Percentiles rank a stretch among this genome's conserved stretches.
Conservation (phyloP, 2,329 filamentous ascomycete genomes). For the Fusarium nanum region DNA sequence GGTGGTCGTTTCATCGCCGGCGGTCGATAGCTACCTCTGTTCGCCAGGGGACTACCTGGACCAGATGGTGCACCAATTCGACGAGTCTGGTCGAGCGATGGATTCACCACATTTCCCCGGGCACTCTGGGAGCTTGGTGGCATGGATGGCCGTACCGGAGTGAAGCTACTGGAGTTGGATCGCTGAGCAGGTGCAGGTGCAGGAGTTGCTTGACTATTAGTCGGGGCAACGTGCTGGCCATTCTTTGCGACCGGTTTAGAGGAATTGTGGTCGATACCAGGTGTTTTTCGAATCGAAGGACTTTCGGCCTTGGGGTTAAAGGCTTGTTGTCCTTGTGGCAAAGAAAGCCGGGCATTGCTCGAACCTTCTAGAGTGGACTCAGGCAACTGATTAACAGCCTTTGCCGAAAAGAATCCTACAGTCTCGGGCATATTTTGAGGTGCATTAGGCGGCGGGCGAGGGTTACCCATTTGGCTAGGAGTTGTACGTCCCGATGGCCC, state of each 20-base stretch:
- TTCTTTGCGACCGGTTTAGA: slow-evolving; percentile 77
- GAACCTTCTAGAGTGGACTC: slow-evolving; percentile 55
- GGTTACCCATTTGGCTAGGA: slow-evolving; percentile 40
- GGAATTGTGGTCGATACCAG: slow-evolving; percentile 83
- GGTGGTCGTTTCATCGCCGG: slow-evolving; percentile 68
- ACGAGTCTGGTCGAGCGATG: slow-evolving; percentile 64
- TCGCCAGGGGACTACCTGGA: slow-evolving; percentile 66
- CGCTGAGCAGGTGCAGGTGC: slow-evolving; percentile 32
- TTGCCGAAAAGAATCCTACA: slow-evolving; percentile 77
- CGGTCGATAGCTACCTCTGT: slow-evolving; percentile 68
- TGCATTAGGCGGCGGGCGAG: slow-evolving; percentile 48
- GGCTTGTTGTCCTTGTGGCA: slow-evolving; percentile 61
- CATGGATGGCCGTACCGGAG: slow-evolving; percentile 48
- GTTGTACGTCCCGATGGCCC: slow-evolving; percentile 29
- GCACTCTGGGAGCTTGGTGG: slow-evolving; percentile 42
- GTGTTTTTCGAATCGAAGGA: slow-evolving; percentile 89
- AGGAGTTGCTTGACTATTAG: slow-evolving; percentile 45
- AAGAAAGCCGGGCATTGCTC: slow-evolving; percentile 55
- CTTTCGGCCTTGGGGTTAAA: slow-evolving; percentile 83
- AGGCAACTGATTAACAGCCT: slow-evolving; percentile 68
- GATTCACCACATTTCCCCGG: slow-evolving; percentile 62
- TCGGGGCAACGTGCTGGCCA: slow-evolving; percentile 63
- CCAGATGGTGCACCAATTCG: slow-evolving; percentile 69
- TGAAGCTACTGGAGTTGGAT: slow-evolving; percentile 46
- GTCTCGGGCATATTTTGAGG: slow-evolving; percentile 52